Evolutionary conservation across 768 basidiomycete species (phyloP).

Genomic region (Multifurca ochricompacta): DNA sequence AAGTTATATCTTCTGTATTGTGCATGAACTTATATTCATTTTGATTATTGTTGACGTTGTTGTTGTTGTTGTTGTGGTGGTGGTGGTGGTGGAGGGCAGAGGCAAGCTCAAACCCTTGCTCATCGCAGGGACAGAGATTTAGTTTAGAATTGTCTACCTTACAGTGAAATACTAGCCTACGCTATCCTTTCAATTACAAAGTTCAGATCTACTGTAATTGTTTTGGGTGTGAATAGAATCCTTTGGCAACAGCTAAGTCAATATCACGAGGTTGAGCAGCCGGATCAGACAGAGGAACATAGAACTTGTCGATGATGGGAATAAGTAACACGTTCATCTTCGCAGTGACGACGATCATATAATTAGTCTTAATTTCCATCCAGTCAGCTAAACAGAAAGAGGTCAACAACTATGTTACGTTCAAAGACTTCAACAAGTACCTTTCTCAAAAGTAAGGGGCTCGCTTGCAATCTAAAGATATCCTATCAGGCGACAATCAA

Average conservation of each 20-base stretch:
- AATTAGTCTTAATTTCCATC: constrained; percentile 98
- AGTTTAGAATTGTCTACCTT: too few species aligned
- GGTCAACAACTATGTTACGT: neutral
- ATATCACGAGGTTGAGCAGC: constrained; percentile 58
- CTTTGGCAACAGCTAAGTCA: constrained; percentile 84
- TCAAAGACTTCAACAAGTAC: constrained; percentile 30
- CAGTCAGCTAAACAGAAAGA: constrained; percentile 62
- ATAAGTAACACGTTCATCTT: constrained; percentile 94
- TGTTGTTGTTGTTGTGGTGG: neutral
- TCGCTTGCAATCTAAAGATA: constrained; percentile 69
- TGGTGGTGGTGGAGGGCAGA: too few species aligned
- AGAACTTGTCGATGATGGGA: constrained; percentile 90
- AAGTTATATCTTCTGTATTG: neutral
- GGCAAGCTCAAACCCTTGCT: too few species aligned
- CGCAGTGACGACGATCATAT: constrained; percentile 90
- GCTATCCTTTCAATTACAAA: too few species aligned
- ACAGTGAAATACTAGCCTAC: neutral
- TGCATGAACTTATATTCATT: neutral
- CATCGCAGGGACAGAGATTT: too few species aligned
- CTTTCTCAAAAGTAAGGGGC: constrained; percentile 94
- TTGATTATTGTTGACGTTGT: neutral
- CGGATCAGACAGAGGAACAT: constrained; percentile 81
- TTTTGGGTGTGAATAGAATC: constrained; percentile 51
- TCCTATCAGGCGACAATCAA: neutral
- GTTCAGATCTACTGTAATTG: constrained; percentile 9